Evolutionary conservation across 2,329 filamentous ascomycete genomes (phyloP).

Genomic region (Botryotinia globosa): DNA sequence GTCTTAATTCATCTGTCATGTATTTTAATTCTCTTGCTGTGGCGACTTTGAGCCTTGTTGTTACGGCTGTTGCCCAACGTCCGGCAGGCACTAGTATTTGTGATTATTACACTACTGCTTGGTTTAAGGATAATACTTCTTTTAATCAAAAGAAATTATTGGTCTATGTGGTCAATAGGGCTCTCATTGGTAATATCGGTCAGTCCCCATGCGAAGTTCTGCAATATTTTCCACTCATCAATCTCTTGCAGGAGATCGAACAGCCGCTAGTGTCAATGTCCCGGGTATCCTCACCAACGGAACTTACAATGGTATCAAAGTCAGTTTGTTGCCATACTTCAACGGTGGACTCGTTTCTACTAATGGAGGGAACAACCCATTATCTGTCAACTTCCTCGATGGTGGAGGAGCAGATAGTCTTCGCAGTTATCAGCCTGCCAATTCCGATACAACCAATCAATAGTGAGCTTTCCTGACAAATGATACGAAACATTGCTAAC

Average conservation of each 20-base stretch:
- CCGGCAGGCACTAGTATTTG: slow-evolving; percentile 53
- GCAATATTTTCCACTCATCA: background rate
- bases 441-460: slow-evolving; percentile 52
- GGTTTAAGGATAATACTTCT: slow-evolving; percentile 57
- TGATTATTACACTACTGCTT: slow-evolving; percentile 61
- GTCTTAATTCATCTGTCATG: slow-evolving; percentile 24
- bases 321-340: slow-evolving; percentile 61
- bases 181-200: slow-evolving; percentile 63
- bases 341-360: slow-evolving; percentile 52
- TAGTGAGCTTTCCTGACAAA: slow-evolving; percentile 43
- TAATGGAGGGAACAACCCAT: slow-evolving; percentile 47
- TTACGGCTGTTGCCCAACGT: slow-evolving; percentile 41
- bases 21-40: slow-evolving; percentile 29
- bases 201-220: slow-evolving; percentile 25
- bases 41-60: slow-evolving; percentile 18
- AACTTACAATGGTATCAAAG: slow-evolving; percentile 48
- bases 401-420: slow-evolving; percentile 53
- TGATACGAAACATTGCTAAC: slow-evolving; percentile 20
- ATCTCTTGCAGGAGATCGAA: slow-evolving; percentile 46
- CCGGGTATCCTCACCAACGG: slow-evolving; percentile 56
- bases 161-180: slow-evolving; percentile 59
- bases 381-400: slow-evolving; percentile 59
- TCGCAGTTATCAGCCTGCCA: slow-evolving; percentile 51
- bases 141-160: slow-evolving; percentile 56
- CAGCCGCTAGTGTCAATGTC: slow-evolving; percentile 52